A percentile compares a stretch with the other conserved stretches of the same genome.
Conservation (phyloP, 495 filamentous ascomycete genomes). For the Aspergillus cavernicola region DNA sequence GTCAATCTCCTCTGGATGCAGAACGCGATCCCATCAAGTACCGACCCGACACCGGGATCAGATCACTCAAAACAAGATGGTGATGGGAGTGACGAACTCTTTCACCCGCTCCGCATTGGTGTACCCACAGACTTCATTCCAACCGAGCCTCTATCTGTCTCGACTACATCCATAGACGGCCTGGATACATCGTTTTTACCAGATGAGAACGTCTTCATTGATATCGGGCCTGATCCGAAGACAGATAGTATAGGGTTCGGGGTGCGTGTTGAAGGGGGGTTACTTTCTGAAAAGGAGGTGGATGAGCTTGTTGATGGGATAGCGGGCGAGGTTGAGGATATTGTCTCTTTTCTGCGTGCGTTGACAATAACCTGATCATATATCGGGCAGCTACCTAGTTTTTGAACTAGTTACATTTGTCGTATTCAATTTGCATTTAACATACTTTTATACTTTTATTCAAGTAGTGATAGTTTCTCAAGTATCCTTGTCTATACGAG, state of each 20-base stretch:
- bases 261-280: conserved; percentile 24
- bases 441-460: too few species aligned
- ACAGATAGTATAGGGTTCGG: conserved; percentile 28
- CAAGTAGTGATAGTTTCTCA: too few species aligned
- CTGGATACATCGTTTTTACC: conserved; percentile 25
- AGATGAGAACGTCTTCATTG: conserved; percentile 29
- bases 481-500: too few species aligned
- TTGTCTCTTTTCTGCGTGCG: conserved; percentile 1
- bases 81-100: conserved; percentile 10
- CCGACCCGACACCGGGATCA: background rate
- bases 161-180: conserved; percentile 17
- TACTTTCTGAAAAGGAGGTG: conserved; percentile 21
- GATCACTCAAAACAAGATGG: background rate
- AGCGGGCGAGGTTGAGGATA: conserved; percentile 17
- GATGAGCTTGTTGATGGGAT: conserved; percentile 20
- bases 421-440: too few species aligned
- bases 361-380: too few species aligned
- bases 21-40: conserved; percentile 13
- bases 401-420: too few species aligned
- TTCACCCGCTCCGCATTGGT: conserved; percentile 22
- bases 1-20: conserved; percentile 35
- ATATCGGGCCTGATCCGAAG: conserved; percentile 22
- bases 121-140: conserved; percentile 27
- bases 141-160: background rate
- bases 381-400: too few species aligned